These are phyloP conservation scores for Trichoderma harzianum DNA, from an alignment of 2,329 filamentous ascomycete genomes.

Conservation along the genomic window DNA sequence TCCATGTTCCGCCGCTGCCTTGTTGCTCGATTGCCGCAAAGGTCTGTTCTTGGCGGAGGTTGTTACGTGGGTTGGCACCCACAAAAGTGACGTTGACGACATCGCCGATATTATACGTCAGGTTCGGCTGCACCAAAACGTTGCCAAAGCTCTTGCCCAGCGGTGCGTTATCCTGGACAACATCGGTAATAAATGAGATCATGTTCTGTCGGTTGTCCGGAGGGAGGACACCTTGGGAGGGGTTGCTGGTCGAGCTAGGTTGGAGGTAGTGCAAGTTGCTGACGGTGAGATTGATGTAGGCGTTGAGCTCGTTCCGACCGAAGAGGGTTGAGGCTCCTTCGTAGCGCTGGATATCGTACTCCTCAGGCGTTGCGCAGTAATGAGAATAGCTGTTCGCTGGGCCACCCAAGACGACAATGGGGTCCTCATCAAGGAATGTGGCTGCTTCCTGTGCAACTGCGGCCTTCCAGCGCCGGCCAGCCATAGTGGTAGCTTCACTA, in stretches of 20 bases:
- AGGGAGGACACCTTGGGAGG: conserved; percentile 58
- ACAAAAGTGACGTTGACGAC: conserved; percentile 68
- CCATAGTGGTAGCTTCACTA: conserved; percentile 90
- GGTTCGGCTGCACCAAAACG: conserved; percentile 52
- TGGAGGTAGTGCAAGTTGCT: conserved; percentile 48
- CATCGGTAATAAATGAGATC: conserved; percentile 74
- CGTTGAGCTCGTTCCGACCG: conserved; percentile 76
- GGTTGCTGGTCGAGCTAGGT: conserved; percentile 36
- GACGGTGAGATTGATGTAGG: conserved; percentile 84
- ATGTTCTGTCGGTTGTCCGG: conserved; percentile 76
- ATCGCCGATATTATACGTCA: conserved; percentile 58
- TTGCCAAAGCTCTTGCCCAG: conserved; percentile 68
- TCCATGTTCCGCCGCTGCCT: conserved; percentile 52
- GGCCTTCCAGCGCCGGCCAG: conserved; percentile 79
- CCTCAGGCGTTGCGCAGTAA: conserved; percentile 74
- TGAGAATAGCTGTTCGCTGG: conserved; percentile 90
- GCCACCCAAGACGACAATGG: conserved; percentile 79
- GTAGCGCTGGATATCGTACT: conserved; percentile 82
- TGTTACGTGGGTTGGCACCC: conserved; percentile 86
- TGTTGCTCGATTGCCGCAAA: conserved; percentile 73
- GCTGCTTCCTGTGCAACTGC: conserved; percentile 57
- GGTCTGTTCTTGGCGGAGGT: conserved; percentile 73
- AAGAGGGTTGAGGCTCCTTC: conserved; percentile 93
- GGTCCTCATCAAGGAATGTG: conserved; percentile 48
- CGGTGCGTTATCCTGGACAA: conserved; percentile 69